Evolutionary conservation across 202 grass and related monocot species (phyloP), one percentile per base, ranked within the genome.

Genomic region (Carex sylvatica): DNA sequence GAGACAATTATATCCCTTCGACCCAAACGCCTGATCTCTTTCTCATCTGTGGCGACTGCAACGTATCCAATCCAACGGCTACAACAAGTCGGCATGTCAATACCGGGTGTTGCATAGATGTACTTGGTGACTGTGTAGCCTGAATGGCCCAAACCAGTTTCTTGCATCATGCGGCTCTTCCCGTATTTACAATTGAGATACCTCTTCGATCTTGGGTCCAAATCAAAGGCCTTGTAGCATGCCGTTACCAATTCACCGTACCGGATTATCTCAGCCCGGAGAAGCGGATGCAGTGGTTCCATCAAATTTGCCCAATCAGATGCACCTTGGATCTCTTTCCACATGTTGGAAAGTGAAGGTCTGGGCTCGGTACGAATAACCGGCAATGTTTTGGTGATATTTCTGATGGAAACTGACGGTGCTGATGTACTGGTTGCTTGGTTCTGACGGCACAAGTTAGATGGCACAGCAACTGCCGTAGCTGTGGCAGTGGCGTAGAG

Each of bases 151-250:
- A 97, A 63, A 22, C 93, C 93, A 13, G 91, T 89, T 44, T 91
- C 91, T 14, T 78, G 66, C 10, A 97, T 82, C 93, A 97, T 91
- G 38, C 87, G 85, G 14, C 70, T 65, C 89, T 85, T 87, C 61
- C 88, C 93, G 66, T 91, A 86, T 87, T 88, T 92, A 65, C 93
- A 97, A 84, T 93, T 93, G 77, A 97, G 88, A 83, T 93, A 93
- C 0, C 91, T 76, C 72, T 87, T 86, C 1, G 93, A 93, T 42
- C 49, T 9, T 7, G 93, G 44, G 73, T 97, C 83, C 23, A 93
- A 87, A 84, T 97, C 83, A 78, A 93, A 97, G 15, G 93, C 93
- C 87, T 93, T 87, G 87, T 97, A 97, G n/a, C 86, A 87, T 0
- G 93, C 89, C 1, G 76, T 70, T 5, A 93, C 93, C 9, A 97